phyloP scores from a whole-genome alignment of 2,329 filamentous ascomycete species.

The Pestalotiopsis sp. region DNA sequence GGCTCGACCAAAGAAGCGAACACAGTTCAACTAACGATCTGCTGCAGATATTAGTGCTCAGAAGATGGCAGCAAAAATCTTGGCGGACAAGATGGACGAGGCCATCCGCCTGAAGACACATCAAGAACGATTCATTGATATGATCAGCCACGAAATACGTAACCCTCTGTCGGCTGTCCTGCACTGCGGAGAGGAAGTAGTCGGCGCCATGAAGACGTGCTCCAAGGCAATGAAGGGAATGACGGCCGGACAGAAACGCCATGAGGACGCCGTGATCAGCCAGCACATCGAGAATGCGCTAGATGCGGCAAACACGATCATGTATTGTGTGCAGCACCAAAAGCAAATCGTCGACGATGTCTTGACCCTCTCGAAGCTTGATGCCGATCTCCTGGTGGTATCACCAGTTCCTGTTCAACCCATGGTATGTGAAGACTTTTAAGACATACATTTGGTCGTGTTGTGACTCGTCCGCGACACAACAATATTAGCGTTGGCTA shows the following conservation, averaged over 20 bases:
- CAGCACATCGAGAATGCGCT: slow-evolving; percentile 57
- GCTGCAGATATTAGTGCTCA: slow-evolving; percentile 26
- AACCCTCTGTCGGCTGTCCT: slow-evolving; percentile 30
- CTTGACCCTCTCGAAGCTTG: slow-evolving; percentile 73
- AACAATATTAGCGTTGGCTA: neutral
- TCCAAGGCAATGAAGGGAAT: slow-evolving; percentile 13
- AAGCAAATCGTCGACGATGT: slow-evolving; percentile 80
- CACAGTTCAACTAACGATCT: neutral
- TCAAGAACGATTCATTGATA: slow-evolving; percentile 32
- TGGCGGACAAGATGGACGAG: slow-evolving; percentile 30
- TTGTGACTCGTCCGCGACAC: neutral
- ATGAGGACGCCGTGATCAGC: neutral
- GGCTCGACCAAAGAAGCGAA: neutral
- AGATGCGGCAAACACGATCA: slow-evolving; percentile 77
- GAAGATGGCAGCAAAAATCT: slow-evolving; percentile 27
- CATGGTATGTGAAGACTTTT: slow-evolving; percentile 35
- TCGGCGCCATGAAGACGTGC: slow-evolving; percentile 25
- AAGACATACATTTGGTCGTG: neutral
- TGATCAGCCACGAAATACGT: slow-evolving; percentile 32
- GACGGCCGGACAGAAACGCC: neutral
- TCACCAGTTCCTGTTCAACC: slow-evolving; percentile 72
- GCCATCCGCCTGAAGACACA: slow-evolving; percentile 27
- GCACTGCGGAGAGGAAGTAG: slow-evolving; percentile 30
- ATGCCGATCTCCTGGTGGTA: slow-evolving; percentile 73
- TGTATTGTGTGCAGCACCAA: slow-evolving; percentile 77